Evolutionary conservation across 805 yeast genomes (phyloP), one percentile per base, ranked within the genome.

Genomic region (Saccharomycopsis capsularis): DNA sequence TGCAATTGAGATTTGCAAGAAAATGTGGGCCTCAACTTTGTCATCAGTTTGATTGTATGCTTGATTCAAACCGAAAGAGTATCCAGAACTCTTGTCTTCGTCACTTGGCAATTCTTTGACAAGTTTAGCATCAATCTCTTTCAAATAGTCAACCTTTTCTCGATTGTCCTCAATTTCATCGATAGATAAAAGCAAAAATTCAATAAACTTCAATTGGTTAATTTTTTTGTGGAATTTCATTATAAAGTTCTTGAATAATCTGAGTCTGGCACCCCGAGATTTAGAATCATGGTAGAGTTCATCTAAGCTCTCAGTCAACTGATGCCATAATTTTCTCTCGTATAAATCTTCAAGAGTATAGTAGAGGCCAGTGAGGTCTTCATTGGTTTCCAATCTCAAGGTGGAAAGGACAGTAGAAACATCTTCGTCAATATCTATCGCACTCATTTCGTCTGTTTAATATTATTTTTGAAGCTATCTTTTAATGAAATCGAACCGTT

Each of bases 251-350:
- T 79, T 78, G 65, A 76, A 91, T 46, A 91, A 66, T 55, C 80
- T 78, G 57, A 81, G 63, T 56, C 91, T 77, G 49, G 86, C 65
- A 0, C 75, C 68, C 34, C 63, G 66, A 13, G 85, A 71, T 24
- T 70, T 70, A 6, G 78, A 73, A 48, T 73, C 70, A 39, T 68
- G 69, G 68, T 78, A 91, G 60, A 90, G 76, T 54, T 73, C 74
- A 32, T 68, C 67, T 50, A 93, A 69, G 4, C 78, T 66, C 53
- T 78, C 76, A 2, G 96, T 86, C 62, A 93, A 75, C 70, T 93
- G 98, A 68, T 84, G 95, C 97, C 97, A 93, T 63, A 91, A 75
- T 65, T 88, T 89, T 57, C 95, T 74, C 61, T 89, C 96, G 67
- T 87, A 85, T 50, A 73, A 71, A 59, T 88, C 96, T 61, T 90